Percentiles rank a stretch among this genome's conserved stretches.
Evolutionary conservation across 2,329 filamentous ascomycete species (phyloP).

Genomic region (Aureobasidium vineae): DNA sequence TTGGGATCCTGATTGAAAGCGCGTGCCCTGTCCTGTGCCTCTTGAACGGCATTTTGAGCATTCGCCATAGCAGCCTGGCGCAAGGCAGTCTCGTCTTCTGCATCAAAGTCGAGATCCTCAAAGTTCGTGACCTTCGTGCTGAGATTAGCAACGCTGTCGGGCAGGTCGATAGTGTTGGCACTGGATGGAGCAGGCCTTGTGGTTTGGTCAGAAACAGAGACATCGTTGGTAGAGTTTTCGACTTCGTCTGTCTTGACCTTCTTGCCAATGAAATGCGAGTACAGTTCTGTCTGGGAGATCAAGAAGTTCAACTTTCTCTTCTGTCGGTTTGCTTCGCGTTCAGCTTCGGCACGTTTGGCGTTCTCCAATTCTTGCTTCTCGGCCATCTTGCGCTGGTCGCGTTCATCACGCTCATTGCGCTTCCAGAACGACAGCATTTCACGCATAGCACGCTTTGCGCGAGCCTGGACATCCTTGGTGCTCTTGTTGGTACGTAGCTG

Average conservation of each 20-base stretch:
- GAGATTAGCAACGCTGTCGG: constrained; percentile 49
- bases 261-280: constrained; percentile 99
- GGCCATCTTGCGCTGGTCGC: constrained; percentile 87
- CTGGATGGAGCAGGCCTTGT: constrained; percentile 42
- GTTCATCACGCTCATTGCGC: constrained; percentile 94
- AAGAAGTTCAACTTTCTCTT: constrained; percentile 99
- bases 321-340: constrained; percentile 94
- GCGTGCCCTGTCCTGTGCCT: constrained; percentile 88
- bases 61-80: constrained; percentile 88
- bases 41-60: constrained; percentile 90
- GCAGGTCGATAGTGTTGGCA: constrained; percentile 49
- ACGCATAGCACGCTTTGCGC: constrained; percentile 96
- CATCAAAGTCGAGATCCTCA: constrained; percentile 92
- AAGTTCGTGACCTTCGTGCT: constrained; percentile 84
- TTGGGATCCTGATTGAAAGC: constrained; percentile 71
- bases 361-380: constrained; percentile 96
- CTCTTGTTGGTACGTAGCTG: constrained; percentile 98
- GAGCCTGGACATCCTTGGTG: constrained; percentile 93
- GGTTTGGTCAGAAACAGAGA: constrained; percentile 56
- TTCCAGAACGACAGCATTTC: constrained; percentile 99
- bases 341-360: constrained; percentile 93
- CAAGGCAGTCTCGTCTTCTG: constrained; percentile 81
- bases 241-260: constrained; percentile 98
- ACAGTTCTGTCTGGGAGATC: constrained; percentile 97
- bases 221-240: constrained; percentile 82